Evolutionary conservation across 1,284 basidiomycete species (phyloP).

Genomic region (Phellinidium pouzarii): DNA sequence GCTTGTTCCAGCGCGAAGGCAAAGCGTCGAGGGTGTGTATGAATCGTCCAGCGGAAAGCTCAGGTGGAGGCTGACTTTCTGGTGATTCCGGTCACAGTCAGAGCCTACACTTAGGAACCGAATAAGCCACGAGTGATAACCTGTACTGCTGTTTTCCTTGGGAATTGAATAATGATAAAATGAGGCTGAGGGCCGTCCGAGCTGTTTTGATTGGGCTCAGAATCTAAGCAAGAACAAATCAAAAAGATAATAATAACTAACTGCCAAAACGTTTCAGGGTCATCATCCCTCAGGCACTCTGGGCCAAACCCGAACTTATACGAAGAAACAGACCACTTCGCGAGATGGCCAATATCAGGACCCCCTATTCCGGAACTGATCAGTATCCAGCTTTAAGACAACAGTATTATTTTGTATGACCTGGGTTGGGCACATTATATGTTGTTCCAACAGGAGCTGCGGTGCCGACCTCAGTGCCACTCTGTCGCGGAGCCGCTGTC

Average conservation of each 20-base stretch:
- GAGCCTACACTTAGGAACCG: slow-evolving; percentile 1
- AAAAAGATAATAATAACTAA: slow-evolving; percentile 38
- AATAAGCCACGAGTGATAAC: slow-evolving; percentile 36
- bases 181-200: slow-evolving; percentile 98
- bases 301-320: slow-evolving; percentile 96
- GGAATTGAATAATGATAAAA: slow-evolving; percentile 91
- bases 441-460: neutral
- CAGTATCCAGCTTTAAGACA: too few relatives aligned
- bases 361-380: slow-evolving; percentile 23
- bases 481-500: neutral
- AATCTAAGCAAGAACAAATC: neutral
- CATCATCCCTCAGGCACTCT: slow-evolving; percentile 83
- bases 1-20: slow-evolving; percentile 88
- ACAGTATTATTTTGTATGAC: neutral
- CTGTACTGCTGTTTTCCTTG: slow-evolving; percentile 84
- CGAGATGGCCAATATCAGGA: slow-evolving; percentile 79
- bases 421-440: neutral
- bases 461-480: neutral
- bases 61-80: slow-evolving; percentile 91
- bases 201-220: slow-evolving; percentile 37
- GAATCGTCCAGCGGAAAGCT: slow-evolving; percentile 90
- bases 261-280: slow-evolving; percentile 98
- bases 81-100: slow-evolving; percentile 9
- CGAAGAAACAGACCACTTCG: slow-evolving; percentile 95
- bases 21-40: slow-evolving; percentile 90